A percentile compares a stretch with the other conserved stretches of the same genome.
These are phyloP conservation scores for Begonia loranthoides DNA, from an alignment of 306 rosid genomes.

Conservation along the genomic window DNA sequence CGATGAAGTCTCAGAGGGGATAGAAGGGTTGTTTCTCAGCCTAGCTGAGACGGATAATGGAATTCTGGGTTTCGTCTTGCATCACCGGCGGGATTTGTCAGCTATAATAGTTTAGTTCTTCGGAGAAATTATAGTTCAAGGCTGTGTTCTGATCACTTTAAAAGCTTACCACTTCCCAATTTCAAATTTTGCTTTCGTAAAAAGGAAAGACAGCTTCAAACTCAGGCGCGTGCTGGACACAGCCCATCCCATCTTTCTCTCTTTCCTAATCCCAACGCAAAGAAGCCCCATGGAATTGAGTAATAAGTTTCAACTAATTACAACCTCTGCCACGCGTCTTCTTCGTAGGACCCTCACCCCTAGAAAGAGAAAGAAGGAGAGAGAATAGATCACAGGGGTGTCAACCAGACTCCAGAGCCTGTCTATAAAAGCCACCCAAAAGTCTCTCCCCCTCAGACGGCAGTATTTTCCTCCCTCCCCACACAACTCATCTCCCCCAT, in stretches of 20 bases:
- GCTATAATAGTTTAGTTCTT: constrained; percentile 15
- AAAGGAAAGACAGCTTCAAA: no score
- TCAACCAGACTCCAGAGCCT: no score
- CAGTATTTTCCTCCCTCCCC: not conserved
- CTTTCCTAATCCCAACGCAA: not conserved
- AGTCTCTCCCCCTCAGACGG: not conserved
- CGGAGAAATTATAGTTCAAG: constrained; percentile 16
- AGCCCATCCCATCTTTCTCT: not conserved
- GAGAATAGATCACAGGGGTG: no score
- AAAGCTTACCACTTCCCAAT: constrained; percentile 24
- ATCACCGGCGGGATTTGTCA: constrained; percentile 17
- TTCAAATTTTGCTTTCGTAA: constrained; percentile 15
- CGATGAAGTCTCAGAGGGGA: constrained; percentile 22
- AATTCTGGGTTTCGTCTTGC: constrained; percentile 12
- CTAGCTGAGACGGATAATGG: constrained; percentile 49
- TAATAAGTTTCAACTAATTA: no score
- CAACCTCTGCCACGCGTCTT: no score
- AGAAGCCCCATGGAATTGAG: not conserved
- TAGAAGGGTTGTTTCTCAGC: constrained; percentile 41
- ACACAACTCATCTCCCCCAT: not conserved
- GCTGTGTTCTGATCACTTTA: constrained; percentile 18
- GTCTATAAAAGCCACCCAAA: no score
- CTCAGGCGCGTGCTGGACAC: no score
- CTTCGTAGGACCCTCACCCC: no score
- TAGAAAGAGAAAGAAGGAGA: no score